These are phyloP conservation scores for Schizonepeta tenuifolia DNA, from an alignment of 257 asterid species.

Conservation along the genomic window DNA sequence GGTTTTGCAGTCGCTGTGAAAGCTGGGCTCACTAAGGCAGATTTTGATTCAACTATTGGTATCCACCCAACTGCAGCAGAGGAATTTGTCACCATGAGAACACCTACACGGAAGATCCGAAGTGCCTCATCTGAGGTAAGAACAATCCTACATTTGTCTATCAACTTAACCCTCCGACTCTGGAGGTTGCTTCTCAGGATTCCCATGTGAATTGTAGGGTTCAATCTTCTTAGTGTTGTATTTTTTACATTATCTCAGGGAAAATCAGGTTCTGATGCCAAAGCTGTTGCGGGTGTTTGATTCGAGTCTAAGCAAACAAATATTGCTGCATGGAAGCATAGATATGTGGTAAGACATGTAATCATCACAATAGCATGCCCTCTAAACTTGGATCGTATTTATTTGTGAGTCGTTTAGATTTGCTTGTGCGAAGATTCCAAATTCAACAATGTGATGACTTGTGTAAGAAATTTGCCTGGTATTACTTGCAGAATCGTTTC, in stretches of 20 bases:
- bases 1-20: slow-evolving; percentile 94
- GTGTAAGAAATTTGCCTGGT: background rate
- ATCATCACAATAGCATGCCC: slow-evolving; percentile 3
- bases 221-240: background rate
- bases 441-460: background rate
- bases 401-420: background rate
- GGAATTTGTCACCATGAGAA: slow-evolving; percentile 96
- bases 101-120: slow-evolving; percentile 81
- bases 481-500: background rate
- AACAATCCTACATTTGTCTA: slow-evolving; percentile 12
- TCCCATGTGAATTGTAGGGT: background rate
- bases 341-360: slow-evolving; percentile 34
- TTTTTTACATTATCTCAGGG: slow-evolving; percentile 44
- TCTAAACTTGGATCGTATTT: background rate
- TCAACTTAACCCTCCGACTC: slow-evolving; percentile 18
- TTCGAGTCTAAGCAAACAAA: slow-evolving; percentile 20
- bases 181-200: background rate
- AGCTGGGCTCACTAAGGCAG: slow-evolving; percentile 93
- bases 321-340: slow-evolving; percentile 5
- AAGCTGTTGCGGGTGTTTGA: slow-evolving; percentile 70
- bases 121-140: slow-evolving; percentile 67
- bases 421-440: background rate
- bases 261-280: slow-evolving; percentile 52
- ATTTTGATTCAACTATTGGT: slow-evolving; percentile 91
- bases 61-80: slow-evolving; percentile 97